Evolutionary conservation across 495 filamentous ascomycete species (phyloP), one percentile per base, ranked within the genome.

Genomic region (Oleoguttula mirabilis): DNA sequence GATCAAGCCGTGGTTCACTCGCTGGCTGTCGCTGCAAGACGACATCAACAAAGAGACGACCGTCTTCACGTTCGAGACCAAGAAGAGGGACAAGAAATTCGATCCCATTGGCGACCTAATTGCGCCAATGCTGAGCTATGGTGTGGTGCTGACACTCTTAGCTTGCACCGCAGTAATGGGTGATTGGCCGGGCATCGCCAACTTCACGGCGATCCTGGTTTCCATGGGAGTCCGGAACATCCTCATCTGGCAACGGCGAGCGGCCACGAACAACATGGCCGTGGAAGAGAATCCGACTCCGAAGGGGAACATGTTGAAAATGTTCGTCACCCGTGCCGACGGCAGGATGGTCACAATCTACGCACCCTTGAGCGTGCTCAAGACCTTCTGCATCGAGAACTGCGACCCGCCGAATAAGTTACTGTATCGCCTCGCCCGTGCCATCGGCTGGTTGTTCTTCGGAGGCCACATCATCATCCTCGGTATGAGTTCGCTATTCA

Each of bases 1-100:
- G 4, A 11, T 44, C 19, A 36, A 23, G 12, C 32, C 22, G 19
- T 48, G 45, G 45, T 48, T 48, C 23, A 36, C 39, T 2, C 25
- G 45, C 3, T 48, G 45, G 45, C 11, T 44, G 12, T 14, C 31
- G 14, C 5, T 11, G n/a, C 44, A 47, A 17, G 32, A 41, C 8
- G 12, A 14, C 10, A 45, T 14, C 10, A 10, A 23, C 21, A 28
- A 28, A 7, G 35, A 7, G 5, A 37, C 35, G 11, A 37, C 35
- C 10, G 14, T 37, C 17, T 37, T 37, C 19, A 12, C 6, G 6
- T 37, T 12, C 14, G 10, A 21, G 4, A 10, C 21, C 11, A 7
- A 6, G 16, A 19, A 21, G 16, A 37, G 21, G 16, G 3, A 12
- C 14, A 22, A 17, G 4, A 7, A 5, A 3, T 17, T 37, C 6